Percentiles rank a stretch among this genome's conserved stretches.
phyloP scores from a whole-genome alignment of 2,329 filamentous ascomycete genomes.

The Scleromitrula shiraiana region DNA sequence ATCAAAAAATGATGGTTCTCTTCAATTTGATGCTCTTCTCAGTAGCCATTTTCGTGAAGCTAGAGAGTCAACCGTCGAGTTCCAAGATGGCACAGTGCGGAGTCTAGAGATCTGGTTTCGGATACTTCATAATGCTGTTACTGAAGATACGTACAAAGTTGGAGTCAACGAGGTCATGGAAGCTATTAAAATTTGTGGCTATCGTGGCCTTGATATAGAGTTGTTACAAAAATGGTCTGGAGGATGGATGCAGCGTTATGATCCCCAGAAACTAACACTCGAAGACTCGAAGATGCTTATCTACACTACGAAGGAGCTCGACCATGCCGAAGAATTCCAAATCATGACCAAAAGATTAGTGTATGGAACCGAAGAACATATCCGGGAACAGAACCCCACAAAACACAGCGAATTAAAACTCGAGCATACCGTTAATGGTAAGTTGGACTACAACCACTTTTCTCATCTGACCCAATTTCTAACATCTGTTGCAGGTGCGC shows the following conservation, averaged over 20 bases:
- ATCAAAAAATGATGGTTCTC: background rate
- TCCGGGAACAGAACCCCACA: background rate
- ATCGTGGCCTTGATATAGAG: constrained; percentile 3
- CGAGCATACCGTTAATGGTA: constrained; percentile 7
- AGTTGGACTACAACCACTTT: background rate
- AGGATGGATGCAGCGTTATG: background rate
- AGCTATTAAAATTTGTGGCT: constrained; percentile 9
- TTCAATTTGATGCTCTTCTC: background rate
- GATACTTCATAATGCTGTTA: constrained; percentile 10
- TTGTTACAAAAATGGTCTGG: constrained; percentile 12
- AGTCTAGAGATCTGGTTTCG: constrained; percentile 15
- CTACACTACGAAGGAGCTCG: constrained; percentile 11
- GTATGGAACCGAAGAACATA: background rate
- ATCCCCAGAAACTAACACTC: background rate
- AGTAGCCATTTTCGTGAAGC: background rate
- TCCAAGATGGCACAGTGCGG: constrained; percentile 11
- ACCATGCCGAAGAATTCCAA: constrained; percentile 5
- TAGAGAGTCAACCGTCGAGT: background rate
- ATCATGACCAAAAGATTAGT: background rate
- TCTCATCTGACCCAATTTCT: background rate
- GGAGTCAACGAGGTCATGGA: constrained; percentile 10
- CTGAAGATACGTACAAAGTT: constrained; percentile 4
- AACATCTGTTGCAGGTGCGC: background rate
- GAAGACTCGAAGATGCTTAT: constrained; percentile 4
- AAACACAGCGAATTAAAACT: background rate